Evolutionary conservation across 805 yeast genomes (phyloP), one percentile per base, ranked within the genome.

Genomic region (Hanseniaspora pseudoguilliermondii): DNA sequence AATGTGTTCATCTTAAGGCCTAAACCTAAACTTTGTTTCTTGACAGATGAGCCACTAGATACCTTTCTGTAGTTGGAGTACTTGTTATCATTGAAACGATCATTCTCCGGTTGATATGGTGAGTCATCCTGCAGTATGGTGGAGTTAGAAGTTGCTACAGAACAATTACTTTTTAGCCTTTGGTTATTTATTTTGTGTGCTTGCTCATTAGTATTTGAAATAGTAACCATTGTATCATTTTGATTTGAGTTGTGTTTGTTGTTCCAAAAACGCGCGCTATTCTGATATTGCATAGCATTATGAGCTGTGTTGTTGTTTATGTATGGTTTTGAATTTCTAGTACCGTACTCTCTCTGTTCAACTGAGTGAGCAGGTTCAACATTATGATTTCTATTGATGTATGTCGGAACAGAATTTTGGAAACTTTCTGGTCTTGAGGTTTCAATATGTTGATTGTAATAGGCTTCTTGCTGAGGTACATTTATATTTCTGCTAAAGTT

Each of bases 111-210:
- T 21, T 43, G 49, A 21, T 44, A 52, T 35, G 55, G 55, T 16
- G 55, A 52, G 18, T 41, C 35, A 5, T 52, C 55, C 27, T 52
- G 46, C 15, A 52, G 29, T 18, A 52, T 52, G 8, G 55, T 52
- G 9, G 55, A 52, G 34, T 44, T 40, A 16, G 55, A 52, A n/a
- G 55, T 52, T 10, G 42, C 34, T 1, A 52, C 55, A n/a, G 55
- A 52, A 16, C 40, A 43, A 18, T 44, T 32, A 29, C 55, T 52
- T 29, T 52, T 52, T n/a, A 52, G 13, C 43, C 55, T 44, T 43
- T 51, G 48, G 15, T 49, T 36, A 16, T 39, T 50, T 34, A 9
- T n/a, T 20, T 10, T 41, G 15, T 41, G 25, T 15, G 18, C 44
- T 1, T 23, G 29, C 8, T 41, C 44, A 23, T 41, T 41, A 5